A percentile compares a stretch with the other conserved stretches of the same genome.
Evolutionary conservation across 306 rosid species (phyloP).

Genomic region (Hippophae gyantsensis): DNA sequence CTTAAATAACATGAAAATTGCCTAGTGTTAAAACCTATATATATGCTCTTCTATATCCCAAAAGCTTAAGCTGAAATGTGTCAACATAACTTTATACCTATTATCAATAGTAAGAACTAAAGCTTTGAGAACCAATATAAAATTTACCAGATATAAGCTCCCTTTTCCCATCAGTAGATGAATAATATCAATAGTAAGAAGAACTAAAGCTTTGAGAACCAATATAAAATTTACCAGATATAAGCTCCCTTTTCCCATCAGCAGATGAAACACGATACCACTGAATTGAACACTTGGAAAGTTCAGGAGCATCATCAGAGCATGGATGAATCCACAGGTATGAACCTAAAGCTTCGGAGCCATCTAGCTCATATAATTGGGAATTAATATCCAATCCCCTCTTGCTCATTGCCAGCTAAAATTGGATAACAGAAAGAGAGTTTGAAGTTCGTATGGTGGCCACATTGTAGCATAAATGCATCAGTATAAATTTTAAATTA

Average conservation of each 20-base stretch:
- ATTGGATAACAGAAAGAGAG: slow-evolving; percentile 9
- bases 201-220: background rate
- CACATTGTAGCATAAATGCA: background rate
- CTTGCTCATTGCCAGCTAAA: slow-evolving; percentile 59
- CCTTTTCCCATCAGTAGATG: slow-evolving; percentile 56
- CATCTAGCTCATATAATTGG: slow-evolving; percentile 57
- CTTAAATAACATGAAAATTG: background rate
- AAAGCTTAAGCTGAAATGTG: too few relatives aligned
- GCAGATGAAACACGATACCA: slow-evolving; percentile 67
- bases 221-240: slow-evolving; percentile 44
- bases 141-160: slow-evolving; percentile 69
- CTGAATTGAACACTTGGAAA: slow-evolving; percentile 58
- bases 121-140: background rate
- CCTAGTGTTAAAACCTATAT: background rate
- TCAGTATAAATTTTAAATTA: too few relatives aligned
- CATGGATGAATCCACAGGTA: slow-evolving; percentile 59
- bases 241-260: slow-evolving; percentile 65
- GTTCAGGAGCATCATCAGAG: slow-evolving; percentile 48
- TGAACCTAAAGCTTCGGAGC: slow-evolving; percentile 73
- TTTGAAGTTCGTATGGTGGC: slow-evolving; percentile 5
- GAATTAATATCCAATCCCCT: slow-evolving; percentile 41
- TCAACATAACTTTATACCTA: too few relatives aligned
- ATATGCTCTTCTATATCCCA: too few relatives aligned
- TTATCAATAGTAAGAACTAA: too few relatives aligned
- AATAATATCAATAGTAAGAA: background rate